phyloP scores from a whole-genome alignment of 2,329 filamentous ascomycete genomes.

The Ceratocystis cacaofunesta region DNA sequence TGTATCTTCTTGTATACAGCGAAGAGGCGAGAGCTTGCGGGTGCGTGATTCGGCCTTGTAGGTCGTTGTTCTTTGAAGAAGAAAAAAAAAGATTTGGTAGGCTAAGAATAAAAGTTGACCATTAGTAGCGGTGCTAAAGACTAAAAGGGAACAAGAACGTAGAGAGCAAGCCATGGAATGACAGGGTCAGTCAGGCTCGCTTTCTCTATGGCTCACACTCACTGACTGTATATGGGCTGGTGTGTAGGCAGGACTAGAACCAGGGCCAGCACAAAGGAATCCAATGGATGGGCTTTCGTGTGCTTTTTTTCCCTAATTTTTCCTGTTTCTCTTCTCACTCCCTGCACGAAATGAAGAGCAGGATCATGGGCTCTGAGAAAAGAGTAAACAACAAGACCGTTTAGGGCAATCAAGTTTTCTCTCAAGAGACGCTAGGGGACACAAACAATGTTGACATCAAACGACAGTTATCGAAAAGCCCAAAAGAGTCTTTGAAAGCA shows the following conservation, averaged over 20 bases:
- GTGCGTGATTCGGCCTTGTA: not conserved
- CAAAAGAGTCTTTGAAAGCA: too few species aligned
- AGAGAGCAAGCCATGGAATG: not conserved
- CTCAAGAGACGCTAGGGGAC: not conserved
- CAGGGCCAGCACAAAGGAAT: not conserved
- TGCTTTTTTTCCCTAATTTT: not conserved
- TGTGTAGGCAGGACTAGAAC: not conserved
- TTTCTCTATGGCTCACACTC: not conserved
- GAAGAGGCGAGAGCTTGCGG: not conserved
- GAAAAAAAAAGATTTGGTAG: not conserved
- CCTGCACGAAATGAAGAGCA: not conserved
- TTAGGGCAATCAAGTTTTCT: slow-evolving; percentile 5
- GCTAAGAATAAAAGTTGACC: not conserved
- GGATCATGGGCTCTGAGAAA: not conserved
- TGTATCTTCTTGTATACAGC: not conserved
- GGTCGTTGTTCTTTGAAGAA: not conserved
- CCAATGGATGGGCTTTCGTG: not conserved
- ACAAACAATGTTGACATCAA: not conserved
- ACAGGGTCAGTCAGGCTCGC: not conserved
- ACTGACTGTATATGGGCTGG: slow-evolving; percentile 1
- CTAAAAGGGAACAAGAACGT: not conserved
- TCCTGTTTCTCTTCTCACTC: not conserved
- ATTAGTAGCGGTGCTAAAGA: slow-evolving; percentile 1
- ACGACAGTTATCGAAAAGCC: not conserved
- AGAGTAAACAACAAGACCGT: not conserved